These are phyloP conservation scores for Candida pseudoviswanathii DNA, from an alignment of 1,139 yeast genomes.

Conservation along the genomic window DNA sequence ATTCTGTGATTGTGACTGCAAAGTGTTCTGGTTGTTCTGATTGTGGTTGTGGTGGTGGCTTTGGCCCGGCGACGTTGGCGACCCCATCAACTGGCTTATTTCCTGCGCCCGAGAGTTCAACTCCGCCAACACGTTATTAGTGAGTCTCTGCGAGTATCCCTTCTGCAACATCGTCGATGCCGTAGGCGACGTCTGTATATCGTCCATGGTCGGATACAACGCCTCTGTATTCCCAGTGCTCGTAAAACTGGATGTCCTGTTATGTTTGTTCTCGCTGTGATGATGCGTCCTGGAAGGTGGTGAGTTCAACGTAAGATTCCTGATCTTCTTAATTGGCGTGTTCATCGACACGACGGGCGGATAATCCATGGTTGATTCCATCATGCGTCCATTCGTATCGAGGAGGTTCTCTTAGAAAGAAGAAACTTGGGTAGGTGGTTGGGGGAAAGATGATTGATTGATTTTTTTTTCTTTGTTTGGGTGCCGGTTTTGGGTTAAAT, in stretches of 20 bases:
- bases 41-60: conserved; percentile 2
- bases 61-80: conserved; percentile 7
- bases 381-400: neutral
- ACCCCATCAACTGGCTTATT: conserved; percentile 24
- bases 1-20: conserved; percentile 8
- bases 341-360: conserved; percentile 22
- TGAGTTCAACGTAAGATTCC: conserved; percentile 35
- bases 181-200: conserved; percentile 13
- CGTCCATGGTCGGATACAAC: conserved; percentile 21
- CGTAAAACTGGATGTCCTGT: neutral
- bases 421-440: neutral
- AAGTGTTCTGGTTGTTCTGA: neutral
- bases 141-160: conserved; percentile 45
- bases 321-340: conserved; percentile 46
- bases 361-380: conserved; percentile 4
- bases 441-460: neutral
- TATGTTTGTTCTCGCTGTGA: neutral
- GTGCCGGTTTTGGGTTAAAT: neutral
- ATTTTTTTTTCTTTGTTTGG: neutral
- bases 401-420: neutral
- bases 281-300: conserved; percentile 21
- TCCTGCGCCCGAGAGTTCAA: conserved; percentile 38
- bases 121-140: conserved; percentile 44
- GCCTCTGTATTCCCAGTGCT: conserved; percentile 12
- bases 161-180: conserved; percentile 33